phyloP scores from a whole-genome alignment of 2,329 filamentous ascomycete species.

The Cadophora luteo-olivacea region DNA sequence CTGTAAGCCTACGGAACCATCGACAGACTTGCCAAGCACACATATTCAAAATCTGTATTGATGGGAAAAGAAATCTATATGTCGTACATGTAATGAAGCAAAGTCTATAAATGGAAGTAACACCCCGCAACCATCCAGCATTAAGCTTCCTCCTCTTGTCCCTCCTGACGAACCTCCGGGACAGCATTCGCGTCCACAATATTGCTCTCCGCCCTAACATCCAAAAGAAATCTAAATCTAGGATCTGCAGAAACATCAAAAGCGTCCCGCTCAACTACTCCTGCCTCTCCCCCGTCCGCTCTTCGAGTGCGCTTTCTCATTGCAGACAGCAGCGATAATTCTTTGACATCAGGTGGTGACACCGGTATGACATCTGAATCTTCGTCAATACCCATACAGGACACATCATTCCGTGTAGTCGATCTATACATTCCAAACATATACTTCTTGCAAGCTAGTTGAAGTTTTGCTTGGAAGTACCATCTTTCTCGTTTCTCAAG shows the following conservation, averaged over 20 bases:
- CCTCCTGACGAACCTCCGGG: not conserved
- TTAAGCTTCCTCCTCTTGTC: slow-evolving; percentile 7
- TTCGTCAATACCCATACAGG: slow-evolving; percentile 1
- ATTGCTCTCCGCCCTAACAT: slow-evolving; percentile 1
- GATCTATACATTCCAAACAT: slow-evolving; percentile 9
- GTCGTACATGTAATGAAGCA: too few relatives aligned
- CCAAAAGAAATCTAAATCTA: not conserved
- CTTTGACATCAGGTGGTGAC: not conserved
- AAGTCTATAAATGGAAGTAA: not conserved
- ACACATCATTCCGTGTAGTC: not conserved
- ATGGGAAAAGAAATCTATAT: too few relatives aligned
- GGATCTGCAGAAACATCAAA: slow-evolving; percentile 5
- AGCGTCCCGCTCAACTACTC: not conserved
- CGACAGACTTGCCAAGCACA: too few relatives aligned
- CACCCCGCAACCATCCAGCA: not conserved
- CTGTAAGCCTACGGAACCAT: too few relatives aligned
- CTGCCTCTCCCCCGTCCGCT: not conserved
- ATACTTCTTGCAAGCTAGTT: slow-evolving; percentile 12
- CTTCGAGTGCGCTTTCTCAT: not conserved
- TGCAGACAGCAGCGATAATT: not conserved
- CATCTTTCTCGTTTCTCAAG: not conserved
- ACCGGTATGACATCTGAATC: not conserved
- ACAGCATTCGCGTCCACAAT: not conserved
- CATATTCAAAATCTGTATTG: too few relatives aligned
- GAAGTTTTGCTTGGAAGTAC: slow-evolving; percentile 7